These are phyloP conservation scores for Rhizodiscina lignyota DNA, from an alignment of 495 filamentous ascomycete genomes.

Conservation along the genomic window DNA sequence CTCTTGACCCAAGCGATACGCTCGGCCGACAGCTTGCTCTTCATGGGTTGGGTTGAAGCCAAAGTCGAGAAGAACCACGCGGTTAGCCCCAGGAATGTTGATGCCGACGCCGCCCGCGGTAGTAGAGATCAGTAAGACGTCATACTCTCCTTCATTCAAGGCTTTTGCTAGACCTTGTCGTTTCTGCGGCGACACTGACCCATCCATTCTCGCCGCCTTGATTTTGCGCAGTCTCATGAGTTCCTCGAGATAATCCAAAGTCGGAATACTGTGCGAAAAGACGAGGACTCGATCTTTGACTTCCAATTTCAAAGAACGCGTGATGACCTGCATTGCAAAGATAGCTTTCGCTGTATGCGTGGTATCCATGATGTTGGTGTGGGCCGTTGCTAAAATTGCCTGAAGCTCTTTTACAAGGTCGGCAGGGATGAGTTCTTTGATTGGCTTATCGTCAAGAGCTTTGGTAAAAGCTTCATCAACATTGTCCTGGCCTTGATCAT, in stretches of 20 bases:
- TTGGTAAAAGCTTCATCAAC: too few relatives aligned
- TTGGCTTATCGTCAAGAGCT: too few relatives aligned
- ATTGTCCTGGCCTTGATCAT: too few relatives aligned
- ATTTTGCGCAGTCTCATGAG: conserved; percentile 22
- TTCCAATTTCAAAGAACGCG: conserved; percentile 38
- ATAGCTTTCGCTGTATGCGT: conserved; percentile 51
- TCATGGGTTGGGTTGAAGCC: conserved; percentile 66
- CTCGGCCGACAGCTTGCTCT: conserved; percentile 76
- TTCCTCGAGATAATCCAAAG: conserved; percentile 49
- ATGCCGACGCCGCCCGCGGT: conserved; percentile 65
- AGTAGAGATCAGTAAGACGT: conserved; percentile 70
- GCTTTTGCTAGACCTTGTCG: conserved; percentile 44
- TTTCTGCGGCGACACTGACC: conserved; percentile 29
- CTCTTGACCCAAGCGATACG: conserved; percentile 71
- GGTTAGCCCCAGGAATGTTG: conserved; percentile 73
- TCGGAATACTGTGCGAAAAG: conserved; percentile 58
- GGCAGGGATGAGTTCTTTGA: too few relatives aligned
- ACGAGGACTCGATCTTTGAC: conserved; percentile 56
- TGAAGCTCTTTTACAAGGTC: too few relatives aligned
- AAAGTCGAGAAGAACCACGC: conserved; percentile 78
- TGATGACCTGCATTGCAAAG: conserved; percentile 48
- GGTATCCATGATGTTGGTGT: conserved; percentile 2
- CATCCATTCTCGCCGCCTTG: conserved; percentile 46
- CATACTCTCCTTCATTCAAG: conserved; percentile 41
- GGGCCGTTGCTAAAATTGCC: too few relatives aligned